These are phyloP conservation scores for Ophiocordyceps camponoti-floridani DNA, from an alignment of 2,329 filamentous ascomycete genomes.

Conservation along the genomic window DNA sequence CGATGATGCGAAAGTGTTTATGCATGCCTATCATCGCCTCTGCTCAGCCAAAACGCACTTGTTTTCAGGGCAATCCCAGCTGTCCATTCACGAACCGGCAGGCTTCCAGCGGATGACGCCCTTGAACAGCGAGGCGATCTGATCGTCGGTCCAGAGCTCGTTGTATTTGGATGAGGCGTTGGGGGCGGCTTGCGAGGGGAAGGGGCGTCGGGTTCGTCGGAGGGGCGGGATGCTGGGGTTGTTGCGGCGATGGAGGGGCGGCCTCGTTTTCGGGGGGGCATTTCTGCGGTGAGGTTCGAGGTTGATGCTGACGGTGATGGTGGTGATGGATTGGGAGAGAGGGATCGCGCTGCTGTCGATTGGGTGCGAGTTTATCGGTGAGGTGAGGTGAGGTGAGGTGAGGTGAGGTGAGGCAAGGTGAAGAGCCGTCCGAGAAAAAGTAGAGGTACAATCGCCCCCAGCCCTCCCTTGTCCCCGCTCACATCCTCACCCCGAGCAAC, in stretches of 20 bases:
- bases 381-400: no score
- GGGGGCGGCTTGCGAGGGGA: background rate
- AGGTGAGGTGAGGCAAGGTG: no score
- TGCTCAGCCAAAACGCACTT: background rate
- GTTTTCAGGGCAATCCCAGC: no score
- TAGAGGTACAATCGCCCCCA: no score
- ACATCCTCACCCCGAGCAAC: no score
- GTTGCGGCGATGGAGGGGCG: background rate
- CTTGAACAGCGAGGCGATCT: constrained; percentile 84
- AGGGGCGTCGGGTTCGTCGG: background rate
- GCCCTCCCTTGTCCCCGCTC: no score
- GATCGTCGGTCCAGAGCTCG: constrained; percentile 87
- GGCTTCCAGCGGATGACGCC: constrained; percentile 90
- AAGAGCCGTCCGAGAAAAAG: no score
- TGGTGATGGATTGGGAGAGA: background rate
- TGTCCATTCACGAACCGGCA: constrained; percentile 63
- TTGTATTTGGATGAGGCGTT: constrained; percentile 15
- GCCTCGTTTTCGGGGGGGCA: background rate
- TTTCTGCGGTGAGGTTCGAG: background rate
- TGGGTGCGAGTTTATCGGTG: no score
- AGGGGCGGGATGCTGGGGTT: background rate
- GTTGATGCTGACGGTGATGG: background rate
- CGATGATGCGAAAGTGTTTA: constrained; percentile 84
- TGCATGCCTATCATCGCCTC: no score
- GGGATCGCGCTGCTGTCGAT: background rate